phyloP scores from a whole-genome alignment of 202 grass and related monocot genomes.

The Elaeis oleifera region DNA sequence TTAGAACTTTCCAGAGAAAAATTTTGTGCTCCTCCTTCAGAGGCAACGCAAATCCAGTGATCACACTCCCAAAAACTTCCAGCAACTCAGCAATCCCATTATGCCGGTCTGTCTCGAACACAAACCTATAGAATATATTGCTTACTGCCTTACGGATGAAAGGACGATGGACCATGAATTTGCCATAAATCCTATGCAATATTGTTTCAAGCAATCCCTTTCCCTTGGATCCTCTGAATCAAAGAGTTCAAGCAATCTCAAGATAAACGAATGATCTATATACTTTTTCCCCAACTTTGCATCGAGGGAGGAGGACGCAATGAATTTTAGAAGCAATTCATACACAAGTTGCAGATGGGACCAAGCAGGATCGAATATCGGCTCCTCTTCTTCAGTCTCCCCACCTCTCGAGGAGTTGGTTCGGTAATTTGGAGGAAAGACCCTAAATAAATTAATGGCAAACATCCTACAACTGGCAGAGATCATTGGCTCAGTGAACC shows the following conservation, averaged over 20 bases:
- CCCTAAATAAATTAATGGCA: slow-evolving; percentile 21
- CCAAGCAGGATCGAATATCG: slow-evolving; percentile 17
- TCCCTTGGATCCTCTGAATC: slow-evolving; percentile 27
- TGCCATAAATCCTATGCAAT: slow-evolving; percentile 21
- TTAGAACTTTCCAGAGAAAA: slow-evolving; percentile 12
- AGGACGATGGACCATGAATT: slow-evolving; percentile 25
- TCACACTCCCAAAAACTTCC: slow-evolving; percentile 18
- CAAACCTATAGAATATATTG: slow-evolving; percentile 18
- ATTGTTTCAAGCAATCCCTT: slow-evolving; percentile 25
- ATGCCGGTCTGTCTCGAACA: slow-evolving; percentile 14
- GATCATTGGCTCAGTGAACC: slow-evolving; percentile 20
- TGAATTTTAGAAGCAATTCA: slow-evolving; percentile 19
- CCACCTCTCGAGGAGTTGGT: not conserved
- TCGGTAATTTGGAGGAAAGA: slow-evolving; percentile 7
- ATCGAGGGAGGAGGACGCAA: slow-evolving; percentile 15
- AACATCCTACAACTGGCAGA: slow-evolving; percentile 11
- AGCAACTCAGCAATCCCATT: slow-evolving; percentile 23
- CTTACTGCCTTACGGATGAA: slow-evolving; percentile 18
- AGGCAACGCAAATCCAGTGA: slow-evolving; percentile 21
- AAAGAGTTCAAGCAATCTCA: slow-evolving; percentile 21
- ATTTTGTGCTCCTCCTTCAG: slow-evolving; percentile 24
- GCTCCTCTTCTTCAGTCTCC: slow-evolving; percentile 23
- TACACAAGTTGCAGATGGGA: slow-evolving; percentile 28
- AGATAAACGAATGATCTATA: slow-evolving; percentile 20
- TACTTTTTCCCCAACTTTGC: slow-evolving; percentile 21